Evolutionary conservation across 73 alveolate species (phyloP).

Genomic region (Stentor roeselii): DNA sequence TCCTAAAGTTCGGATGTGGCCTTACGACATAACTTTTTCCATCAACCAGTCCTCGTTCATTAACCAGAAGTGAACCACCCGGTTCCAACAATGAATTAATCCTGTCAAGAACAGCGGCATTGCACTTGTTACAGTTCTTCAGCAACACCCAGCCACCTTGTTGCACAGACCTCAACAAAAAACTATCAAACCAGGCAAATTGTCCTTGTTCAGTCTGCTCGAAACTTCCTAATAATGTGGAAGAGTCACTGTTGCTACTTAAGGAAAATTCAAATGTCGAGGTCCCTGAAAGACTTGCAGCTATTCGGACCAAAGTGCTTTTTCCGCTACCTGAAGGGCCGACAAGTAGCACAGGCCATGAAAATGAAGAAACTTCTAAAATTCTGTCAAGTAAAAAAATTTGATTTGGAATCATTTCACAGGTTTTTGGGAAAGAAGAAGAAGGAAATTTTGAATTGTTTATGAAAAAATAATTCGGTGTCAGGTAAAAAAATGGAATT

Average conservation of each 20-base stretch:
- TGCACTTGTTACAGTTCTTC: conserved; percentile 81
- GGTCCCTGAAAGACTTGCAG: conserved; percentile 37
- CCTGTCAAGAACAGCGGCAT: conserved; percentile 92
- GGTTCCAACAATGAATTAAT: conserved; percentile 92
- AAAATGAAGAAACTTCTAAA: background rate
- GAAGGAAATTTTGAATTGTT: background rate
- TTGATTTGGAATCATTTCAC: background rate
- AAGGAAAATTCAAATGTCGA: conserved; percentile 60
- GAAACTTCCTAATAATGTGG: conserved; percentile 92
- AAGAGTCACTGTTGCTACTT: conserved; percentile 82
- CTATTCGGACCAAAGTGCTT: conserved; percentile 58
- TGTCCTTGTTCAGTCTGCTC: conserved; percentile 72
- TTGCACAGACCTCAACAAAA: conserved; percentile 70
- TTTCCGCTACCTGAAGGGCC: conserved; percentile 73
- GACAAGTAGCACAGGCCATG: conserved; percentile 65
- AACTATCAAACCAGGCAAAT: conserved; percentile 91
- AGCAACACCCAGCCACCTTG: conserved; percentile 89
- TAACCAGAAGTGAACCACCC: conserved; percentile 57
- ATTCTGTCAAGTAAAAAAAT: background rate
- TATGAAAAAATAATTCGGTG: background rate
- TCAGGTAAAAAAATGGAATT: too few relatives aligned
- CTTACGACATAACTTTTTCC: conserved; percentile 60
- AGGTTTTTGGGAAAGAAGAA: background rate
- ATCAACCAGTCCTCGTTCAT: conserved; percentile 62
- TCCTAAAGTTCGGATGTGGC: conserved; percentile 85